Conservation (phyloP, 306 rosid genomes). For the Trifolium repens region DNA sequence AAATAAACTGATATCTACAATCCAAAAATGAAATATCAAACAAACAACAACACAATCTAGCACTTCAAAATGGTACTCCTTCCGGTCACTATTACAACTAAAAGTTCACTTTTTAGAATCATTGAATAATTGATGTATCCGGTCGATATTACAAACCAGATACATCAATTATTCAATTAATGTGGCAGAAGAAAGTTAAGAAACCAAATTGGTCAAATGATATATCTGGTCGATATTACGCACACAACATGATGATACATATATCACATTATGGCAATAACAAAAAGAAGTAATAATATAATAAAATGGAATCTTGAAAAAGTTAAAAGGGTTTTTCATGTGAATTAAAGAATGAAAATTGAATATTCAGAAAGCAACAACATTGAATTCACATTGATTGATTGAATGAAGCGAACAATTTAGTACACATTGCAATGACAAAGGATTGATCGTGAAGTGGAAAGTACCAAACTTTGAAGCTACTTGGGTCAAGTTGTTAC, state of each 20-base stretch:
- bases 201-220: conserved; percentile 8
- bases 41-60: conserved; percentile 11
- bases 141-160: no score
- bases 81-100: no score
- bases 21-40: conserved; percentile 21
- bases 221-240: no score
- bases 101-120: no score
- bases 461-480: no score
- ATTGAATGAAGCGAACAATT: no score
- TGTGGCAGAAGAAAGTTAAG: conserved; percentile 16
- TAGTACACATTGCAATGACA: no score
- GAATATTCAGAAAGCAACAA: conserved; percentile 12
- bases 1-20: conserved; percentile 30
- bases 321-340: not conserved
- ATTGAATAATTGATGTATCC: no score
- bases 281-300: not conserved
- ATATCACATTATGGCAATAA: not conserved
- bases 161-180: no score
- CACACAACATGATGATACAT: not conserved
- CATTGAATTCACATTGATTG: no score
- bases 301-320: not conserved
- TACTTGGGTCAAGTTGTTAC: no score
- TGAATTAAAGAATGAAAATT: not conserved
- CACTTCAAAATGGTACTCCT: not conserved
- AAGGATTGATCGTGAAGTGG: no score